Evolutionary conservation across 306 rosid species (phyloP), one percentile per base, ranked within the genome.

Genomic region (barrel medic (Medicago truncatula)): DNA sequence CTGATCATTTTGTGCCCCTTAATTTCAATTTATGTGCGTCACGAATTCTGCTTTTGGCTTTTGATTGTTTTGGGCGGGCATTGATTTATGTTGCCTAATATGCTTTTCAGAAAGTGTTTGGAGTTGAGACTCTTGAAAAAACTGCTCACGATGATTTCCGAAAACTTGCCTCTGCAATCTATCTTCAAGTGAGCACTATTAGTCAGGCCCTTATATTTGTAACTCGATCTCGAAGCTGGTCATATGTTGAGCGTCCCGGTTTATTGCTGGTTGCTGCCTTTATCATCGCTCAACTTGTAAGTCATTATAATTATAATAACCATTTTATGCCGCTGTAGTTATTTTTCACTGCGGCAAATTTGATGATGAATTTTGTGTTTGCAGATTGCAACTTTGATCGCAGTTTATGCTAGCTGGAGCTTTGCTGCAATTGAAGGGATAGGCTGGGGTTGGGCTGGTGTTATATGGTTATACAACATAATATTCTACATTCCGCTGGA

Each of bases 381-480:
- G 81, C 87, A 95, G 98, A 88, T 95, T 66, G 98, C 98, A 71
- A 95, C 98, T 61, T 84, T 95, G 85, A 92, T 95, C 56, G 97
- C 98, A 0, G 97, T 95, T 18, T 95, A 95, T 66, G 98, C 98
- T 54, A 95, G 70, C 73, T 95, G 98, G 98, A 78, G 90, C 67
- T 95, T 95, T 73, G 97, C 98, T 44, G 96, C 97, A 11, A 95
- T 95, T 74, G 92, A 95, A 85, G 98, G 98, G 74, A 95, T 95
- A 17, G 98, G 98, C 28, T 95, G 98, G 98, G 97, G 98, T 67
- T 95, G 98, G 98, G 98, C 98, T 61, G 98, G 98, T 74, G 97
- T 95, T 1, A 88, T 95, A 76, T 95, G 98, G 98, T 87, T 95
- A 4, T 95, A 92, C 78, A 95, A 95, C 87, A 72, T 95, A 9